Evolutionary conservation across 805 yeast genomes (phyloP), one percentile per base, ranked within the genome.

Genomic region (Jamesozyma piceae): DNA sequence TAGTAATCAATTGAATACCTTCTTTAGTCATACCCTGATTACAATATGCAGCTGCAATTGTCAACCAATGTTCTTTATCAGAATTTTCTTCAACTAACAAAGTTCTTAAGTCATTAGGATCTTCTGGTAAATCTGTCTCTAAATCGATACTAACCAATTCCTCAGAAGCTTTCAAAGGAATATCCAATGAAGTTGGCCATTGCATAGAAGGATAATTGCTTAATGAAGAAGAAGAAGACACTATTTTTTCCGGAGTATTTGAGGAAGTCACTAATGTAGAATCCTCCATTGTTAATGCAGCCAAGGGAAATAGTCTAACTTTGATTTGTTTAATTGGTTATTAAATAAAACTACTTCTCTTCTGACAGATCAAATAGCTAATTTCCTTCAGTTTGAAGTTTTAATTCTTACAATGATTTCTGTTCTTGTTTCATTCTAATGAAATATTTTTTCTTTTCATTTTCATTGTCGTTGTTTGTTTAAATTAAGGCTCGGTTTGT

Each of bases 121-220:
- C 95, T 19, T 85, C 95, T 4, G 95, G 95, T 43, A 88, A 69
- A 56, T 90, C 97, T 29, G 79, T 78, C 41, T 74, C 74, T 46
- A 83, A 72, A 55, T 88, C 90, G 51, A 92, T 76, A 41, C 86
- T 82, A 49, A 90, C 95, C 47, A 86, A 83, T 64, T 88, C 95
- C 53, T 82, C 84, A 44, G 80, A 79, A 43, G 74, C 82, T 48
- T 72, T 72, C 57, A 87, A 67, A 35, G 95, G 96, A 55, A 90
- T 82, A 60, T 68, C 72, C 34, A 67, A 39, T 5, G 61, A 40
- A 8, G 51, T 49, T 17, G 60, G 55, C 64, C 65, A 59, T 39
- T 55, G 54, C 54, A 59, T 52, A 11, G 45, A 37, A 5, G 63
- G 65, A 44, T 62, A 61, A 9, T 42, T 52, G 14, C 11, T 24